Evolutionary conservation across 202 grass and related monocot genomes (phyloP), one percentile per base, ranked within the genome.

Genomic region (Zoysia matrella): DNA sequence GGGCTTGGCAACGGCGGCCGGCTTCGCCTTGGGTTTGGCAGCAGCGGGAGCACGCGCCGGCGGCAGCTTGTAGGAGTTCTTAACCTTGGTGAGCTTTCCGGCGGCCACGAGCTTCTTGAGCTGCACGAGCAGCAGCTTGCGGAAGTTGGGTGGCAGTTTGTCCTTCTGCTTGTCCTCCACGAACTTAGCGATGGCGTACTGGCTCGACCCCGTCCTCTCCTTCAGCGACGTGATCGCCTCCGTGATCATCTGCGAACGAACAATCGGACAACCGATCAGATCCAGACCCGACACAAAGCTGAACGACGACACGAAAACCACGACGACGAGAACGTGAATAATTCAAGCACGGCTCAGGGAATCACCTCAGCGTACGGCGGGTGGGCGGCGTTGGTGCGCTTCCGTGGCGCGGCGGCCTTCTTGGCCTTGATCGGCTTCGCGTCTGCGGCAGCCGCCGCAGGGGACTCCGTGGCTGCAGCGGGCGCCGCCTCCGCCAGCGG

Each of bases 211-310:
- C 13, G 74, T 79, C 56, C 87, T 86, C 83, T 95, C 96, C 85
- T 98, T 98, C 12, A 98, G 90, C 11, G 90, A 48, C 11, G 83
- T 11, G 69, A 98, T 87, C 52, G 96, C 96, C 65, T 95, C 96
- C 48, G 69, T 62, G 56, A 98, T 76, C 96, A 98, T 98, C 96
- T 98, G 84, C 40, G 0, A 41, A 74, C 54, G 13, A 84, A 40
- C 3, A 4, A 36, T 50, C 3, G 6, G 2, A 22, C 45, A 2
- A 18, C 3, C 14, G 7, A 2, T 83, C 52, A 81, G 86, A 73
- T 71, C 77, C 61, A 61, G 78, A 6, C 22, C 7, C 55, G 22
- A 22, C 22, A 5, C 45, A 46, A 5, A 4, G 44, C 44, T 2
- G 4, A 2, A 46, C 44, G 44, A 46, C 44, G 11, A 10, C 52